Conservation (phyloP, 164 flowering plant species). For the Houttuynia cordata region DNA sequence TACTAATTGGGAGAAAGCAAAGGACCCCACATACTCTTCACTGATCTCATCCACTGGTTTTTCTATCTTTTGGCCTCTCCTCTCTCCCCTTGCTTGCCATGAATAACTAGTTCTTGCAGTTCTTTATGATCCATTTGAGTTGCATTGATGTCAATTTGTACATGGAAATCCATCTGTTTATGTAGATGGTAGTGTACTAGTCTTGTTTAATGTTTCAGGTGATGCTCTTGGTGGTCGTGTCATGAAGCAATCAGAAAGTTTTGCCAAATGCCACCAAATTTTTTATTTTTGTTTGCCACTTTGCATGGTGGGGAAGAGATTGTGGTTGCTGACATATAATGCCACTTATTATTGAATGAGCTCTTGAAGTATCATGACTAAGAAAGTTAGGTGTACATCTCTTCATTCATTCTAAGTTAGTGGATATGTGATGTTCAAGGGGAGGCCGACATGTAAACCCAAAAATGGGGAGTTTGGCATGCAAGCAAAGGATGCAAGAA, state of each 20-base stretch:
- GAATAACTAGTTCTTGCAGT: constrained; percentile 1
- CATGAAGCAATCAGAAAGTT: neutral
- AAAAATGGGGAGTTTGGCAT: no score
- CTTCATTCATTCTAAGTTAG: no score
- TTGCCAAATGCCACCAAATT: neutral
- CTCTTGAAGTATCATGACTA: no score
- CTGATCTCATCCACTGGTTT: constrained; percentile 43
- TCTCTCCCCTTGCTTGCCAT: neutral
- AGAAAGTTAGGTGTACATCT: no score
- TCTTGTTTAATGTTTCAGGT: neutral
- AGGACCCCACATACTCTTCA: constrained; percentile 42
- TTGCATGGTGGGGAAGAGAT: neutral
- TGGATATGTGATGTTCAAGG: no score
- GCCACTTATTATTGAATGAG: no score
- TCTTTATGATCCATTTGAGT: constrained; percentile 1
- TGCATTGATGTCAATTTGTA: neutral
- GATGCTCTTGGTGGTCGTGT: neutral
- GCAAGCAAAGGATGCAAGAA: no score
- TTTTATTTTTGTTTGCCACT: neutral
- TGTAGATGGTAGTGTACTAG: no score
- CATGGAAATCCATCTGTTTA: no score
- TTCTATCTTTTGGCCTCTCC: constrained; percentile 11
- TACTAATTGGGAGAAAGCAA: constrained; percentile 41
- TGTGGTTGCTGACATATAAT: neutral
- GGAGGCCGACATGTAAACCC: no score